phyloP scores from a whole-genome alignment of 163 green algal genomes.

The Chlamydomonas reinhardtii region DNA sequence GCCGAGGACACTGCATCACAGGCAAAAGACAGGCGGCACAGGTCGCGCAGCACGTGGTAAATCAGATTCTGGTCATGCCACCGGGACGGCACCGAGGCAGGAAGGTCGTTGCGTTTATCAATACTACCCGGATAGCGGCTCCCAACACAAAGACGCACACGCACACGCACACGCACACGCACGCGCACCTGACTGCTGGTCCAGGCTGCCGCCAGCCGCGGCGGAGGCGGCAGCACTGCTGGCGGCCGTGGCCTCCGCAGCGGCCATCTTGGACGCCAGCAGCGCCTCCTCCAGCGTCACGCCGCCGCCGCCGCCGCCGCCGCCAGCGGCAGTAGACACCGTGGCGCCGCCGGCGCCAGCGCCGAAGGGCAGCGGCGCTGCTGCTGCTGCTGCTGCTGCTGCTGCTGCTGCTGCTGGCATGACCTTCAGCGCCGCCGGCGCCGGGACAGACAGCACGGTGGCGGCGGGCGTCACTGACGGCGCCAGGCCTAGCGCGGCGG shows the following conservation, averaged over 20 bases:
- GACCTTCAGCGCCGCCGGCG: neutral
- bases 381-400: too few relatives aligned
- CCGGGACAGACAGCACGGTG: too few relatives aligned
- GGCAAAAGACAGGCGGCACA: neutral
- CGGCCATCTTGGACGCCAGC: constrained; percentile 31
- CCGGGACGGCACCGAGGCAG: too few relatives aligned
- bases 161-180: too few relatives aligned
- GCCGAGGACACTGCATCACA: neutral
- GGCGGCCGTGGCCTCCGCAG: neutral
- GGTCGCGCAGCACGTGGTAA: too few relatives aligned
- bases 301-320: neutral
- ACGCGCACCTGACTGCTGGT: neutral
- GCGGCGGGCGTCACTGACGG: neutral
- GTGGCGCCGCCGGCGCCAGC: neutral
- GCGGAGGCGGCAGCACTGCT: neutral
- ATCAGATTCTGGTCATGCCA: too few relatives aligned
- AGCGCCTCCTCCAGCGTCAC: constrained; percentile 27
- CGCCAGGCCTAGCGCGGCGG: constrained; percentile 17
- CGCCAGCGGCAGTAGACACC: neutral
- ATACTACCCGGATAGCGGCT: too few relatives aligned
- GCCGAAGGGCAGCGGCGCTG: too few relatives aligned
- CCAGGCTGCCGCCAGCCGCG: neutral
- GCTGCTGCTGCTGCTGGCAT: too few relatives aligned
- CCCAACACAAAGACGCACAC: too few relatives aligned
- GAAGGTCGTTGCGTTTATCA: too few relatives aligned